phyloP scores from a whole-genome alignment of 768 basidiomycete genomes.

The Chalciporus piperatus region DNA sequence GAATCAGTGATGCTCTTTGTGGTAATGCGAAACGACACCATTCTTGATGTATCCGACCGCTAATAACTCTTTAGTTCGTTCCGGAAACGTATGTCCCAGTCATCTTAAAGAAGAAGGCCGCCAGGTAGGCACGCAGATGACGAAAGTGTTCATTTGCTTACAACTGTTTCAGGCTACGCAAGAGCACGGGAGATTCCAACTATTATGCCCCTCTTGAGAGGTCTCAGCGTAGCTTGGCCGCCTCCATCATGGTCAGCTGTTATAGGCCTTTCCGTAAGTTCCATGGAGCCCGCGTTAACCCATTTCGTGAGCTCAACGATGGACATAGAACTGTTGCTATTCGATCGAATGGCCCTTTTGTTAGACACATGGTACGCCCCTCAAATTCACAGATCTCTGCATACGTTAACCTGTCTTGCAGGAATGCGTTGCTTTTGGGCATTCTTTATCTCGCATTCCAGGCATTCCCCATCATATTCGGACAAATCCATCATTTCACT shows the following conservation, averaged over 20 bases:
- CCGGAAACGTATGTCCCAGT: constrained; percentile 73
- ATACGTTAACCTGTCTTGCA: constrained; percentile 10
- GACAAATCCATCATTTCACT: constrained; percentile 48
- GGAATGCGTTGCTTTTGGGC: constrained; percentile 41
- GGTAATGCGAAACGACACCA: constrained; percentile 32
- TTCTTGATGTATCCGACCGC: background rate
- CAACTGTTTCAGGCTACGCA: constrained; percentile 40
- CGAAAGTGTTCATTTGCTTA: constrained; percentile 1
- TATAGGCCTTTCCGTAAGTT: constrained; percentile 70
- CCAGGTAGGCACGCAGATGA: constrained; percentile 33
- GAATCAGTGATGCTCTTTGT: constrained; percentile 50
- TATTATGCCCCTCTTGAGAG: constrained; percentile 63
- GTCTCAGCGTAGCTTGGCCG: constrained; percentile 40
- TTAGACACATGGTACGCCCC: constrained; percentile 62
- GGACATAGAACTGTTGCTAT: constrained; percentile 52
- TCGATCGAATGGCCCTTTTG: constrained; percentile 74
- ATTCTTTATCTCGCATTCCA: constrained; percentile 53
- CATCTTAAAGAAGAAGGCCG: constrained; percentile 59
- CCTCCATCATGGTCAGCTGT: constrained; percentile 55
- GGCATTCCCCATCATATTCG: constrained; percentile 55
- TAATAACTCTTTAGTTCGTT: constrained; percentile 42
- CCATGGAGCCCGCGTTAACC: too few relatives aligned
- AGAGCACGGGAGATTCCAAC: constrained; percentile 48
- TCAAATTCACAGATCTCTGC: background rate
- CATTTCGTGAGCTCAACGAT: background rate